Evolutionary conservation across 1,284 basidiomycete genomes (phyloP).

Genomic region (Tilletia indica): DNA sequence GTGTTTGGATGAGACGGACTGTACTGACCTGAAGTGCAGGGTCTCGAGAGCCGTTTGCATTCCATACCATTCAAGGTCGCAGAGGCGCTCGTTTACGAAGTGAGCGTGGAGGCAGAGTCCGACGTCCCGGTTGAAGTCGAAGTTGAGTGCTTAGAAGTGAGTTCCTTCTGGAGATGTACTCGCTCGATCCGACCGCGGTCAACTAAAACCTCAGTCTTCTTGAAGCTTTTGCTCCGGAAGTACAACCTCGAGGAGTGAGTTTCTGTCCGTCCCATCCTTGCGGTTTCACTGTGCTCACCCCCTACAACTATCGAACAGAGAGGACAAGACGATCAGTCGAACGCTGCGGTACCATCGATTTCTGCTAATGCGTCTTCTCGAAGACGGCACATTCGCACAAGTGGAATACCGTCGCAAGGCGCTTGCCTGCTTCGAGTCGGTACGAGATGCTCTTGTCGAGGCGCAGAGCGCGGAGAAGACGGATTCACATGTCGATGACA

Average conservation of each 20-base stretch:
- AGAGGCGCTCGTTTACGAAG: not conserved
- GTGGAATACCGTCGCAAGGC: not conserved
- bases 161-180: not conserved
- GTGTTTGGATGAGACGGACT: no score
- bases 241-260: conserved; percentile 2
- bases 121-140: not conserved
- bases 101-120: not conserved
- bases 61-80: not conserved
- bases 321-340: not conserved
- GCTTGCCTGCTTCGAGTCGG: not conserved
- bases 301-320: not conserved
- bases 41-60: not conserved
- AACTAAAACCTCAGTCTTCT: not conserved
- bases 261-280: not conserved
- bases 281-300: no score
- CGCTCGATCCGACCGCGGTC: not conserved
- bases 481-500: not conserved
- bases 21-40: not conserved
- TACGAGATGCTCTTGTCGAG: not conserved
- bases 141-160: conserved; percentile 3
- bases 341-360: conserved; percentile 13
- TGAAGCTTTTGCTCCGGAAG: not conserved
- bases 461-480: not conserved
- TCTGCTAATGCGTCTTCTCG: not conserved
- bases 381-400: not conserved